Percentiles rank a stretch among this genome's conserved stretches.
Conservation (phyloP, 441 rosid genomes). For the Erodium texanum region DNA sequence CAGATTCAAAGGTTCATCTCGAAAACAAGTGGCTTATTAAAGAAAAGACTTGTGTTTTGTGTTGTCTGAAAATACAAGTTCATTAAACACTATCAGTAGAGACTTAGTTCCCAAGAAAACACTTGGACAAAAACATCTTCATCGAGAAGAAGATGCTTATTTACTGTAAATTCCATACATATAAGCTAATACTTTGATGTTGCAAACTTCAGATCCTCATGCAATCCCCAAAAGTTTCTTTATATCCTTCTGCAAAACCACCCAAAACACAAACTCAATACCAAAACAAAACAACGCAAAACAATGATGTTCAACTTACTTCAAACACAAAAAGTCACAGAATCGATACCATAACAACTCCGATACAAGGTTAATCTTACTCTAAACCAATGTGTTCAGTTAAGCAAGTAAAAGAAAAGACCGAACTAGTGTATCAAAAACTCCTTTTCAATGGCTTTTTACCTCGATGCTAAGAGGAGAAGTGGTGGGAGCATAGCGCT, state of each 20-base stretch:
- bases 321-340: no score
- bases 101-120: neutral
- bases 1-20: no score
- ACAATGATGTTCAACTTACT: no score
- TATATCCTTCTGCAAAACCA: constrained; percentile 34
- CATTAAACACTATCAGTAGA: neutral
- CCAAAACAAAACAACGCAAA: no score
- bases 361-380: no score
- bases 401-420: no score
- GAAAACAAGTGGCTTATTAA: no score
- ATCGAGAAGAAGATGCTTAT: neutral
- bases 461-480: constrained; percentile 67
- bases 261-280: neutral
- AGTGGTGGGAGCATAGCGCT: constrained; percentile 67
- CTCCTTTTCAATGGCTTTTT: constrained; percentile 9
- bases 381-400: no score
- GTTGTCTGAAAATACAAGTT: neutral
- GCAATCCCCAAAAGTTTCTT: constrained; percentile 40
- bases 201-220: neutral
- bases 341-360: no score
- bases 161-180: neutral
- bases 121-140: neutral
- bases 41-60: no score
- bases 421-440: no score
- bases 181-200: neutral